Conservation (phyloP, 352 stramenopile species). For the Thalassiosira exigua region DNA sequence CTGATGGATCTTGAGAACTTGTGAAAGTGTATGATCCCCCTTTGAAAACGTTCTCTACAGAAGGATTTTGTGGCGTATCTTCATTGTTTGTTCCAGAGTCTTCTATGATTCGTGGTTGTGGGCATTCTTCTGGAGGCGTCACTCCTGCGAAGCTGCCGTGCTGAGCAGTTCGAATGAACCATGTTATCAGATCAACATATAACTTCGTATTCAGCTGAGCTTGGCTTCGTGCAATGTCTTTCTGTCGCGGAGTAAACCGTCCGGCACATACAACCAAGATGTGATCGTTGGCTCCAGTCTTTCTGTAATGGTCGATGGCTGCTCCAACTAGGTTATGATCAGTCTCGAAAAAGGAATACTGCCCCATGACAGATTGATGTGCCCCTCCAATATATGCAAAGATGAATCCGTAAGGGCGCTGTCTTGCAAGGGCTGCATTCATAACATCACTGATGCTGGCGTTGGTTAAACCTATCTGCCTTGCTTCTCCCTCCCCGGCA, state of each 20-base stretch:
- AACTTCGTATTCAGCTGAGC: slow-evolving; percentile 18
- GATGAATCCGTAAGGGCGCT: slow-evolving; percentile 36
- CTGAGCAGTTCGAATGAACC: slow-evolving; percentile 24
- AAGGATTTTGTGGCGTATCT: slow-evolving; percentile 4
- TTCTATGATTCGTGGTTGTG: slow-evolving; percentile 15
- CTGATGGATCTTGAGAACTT: slow-evolving; percentile 13
- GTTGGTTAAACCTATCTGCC: too few species aligned
- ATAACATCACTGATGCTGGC: too few species aligned
- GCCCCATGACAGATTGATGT: slow-evolving; percentile 35
- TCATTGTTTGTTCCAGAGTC: slow-evolving; percentile 15
- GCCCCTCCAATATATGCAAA: slow-evolving; percentile 35
- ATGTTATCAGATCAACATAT: slow-evolving; percentile 31
- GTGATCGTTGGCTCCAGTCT: slow-evolving; percentile 1
- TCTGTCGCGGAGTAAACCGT: slow-evolving; percentile 32
- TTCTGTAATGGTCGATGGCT: slow-evolving; percentile 25
- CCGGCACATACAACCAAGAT: slow-evolving; percentile 28
- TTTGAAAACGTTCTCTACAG: slow-evolving; percentile 19
- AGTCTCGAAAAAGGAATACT: slow-evolving; percentile 38
- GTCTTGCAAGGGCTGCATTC: slow-evolving; percentile 9
- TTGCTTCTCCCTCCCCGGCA: too few species aligned
- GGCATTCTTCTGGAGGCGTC: slow-evolving; percentile 17
- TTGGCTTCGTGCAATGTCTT: slow-evolving; percentile 4
- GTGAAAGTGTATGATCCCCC: slow-evolving; percentile 37
- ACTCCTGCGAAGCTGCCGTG: slow-evolving; percentile 28
- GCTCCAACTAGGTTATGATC: slow-evolving; percentile 37